Base-by-base conservation (phyloP, 495 filamentous ascomycete genomes). In the Aspergillus conjunctus region DNA sequence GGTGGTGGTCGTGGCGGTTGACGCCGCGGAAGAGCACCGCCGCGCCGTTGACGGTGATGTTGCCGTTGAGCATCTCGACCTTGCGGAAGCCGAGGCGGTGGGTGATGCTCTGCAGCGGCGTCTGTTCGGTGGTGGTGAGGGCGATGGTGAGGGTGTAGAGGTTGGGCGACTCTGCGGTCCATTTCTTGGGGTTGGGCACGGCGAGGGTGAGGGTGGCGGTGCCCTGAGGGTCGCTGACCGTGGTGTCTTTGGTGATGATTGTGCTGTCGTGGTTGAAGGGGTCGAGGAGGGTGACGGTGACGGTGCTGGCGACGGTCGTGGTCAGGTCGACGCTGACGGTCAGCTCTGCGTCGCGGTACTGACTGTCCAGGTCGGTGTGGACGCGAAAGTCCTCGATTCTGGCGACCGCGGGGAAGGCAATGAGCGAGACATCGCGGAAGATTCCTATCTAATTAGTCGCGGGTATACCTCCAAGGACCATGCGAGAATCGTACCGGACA, bases 1-100 rank as follows among this genome's bases (percentile, higher is more conserved):
- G 84, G 54, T 88, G 84, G 63, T 88, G 85, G 49, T 88, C 87
- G 57, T 87, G 87, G 11, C 84, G 74, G 66, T 88, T 88, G 20
- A 85, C 85, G 12, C 87, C 87, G 34, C 79, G 80, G 31, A 88
- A 68, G 11, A 77, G 76, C 54, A 89, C 77, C 3, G 83, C 66
- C 20, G 68, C 73, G 12, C 85, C 85, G 54, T 89, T 89, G 34
- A 88, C 84, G 43, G 74, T 77, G 41, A 88, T 73, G 46, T 83
- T 66, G 0, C 84, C 85, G 41, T 82, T 74, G 31, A 77, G 79
- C 30, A 87, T 70, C 68, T 87, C 83, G 1, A 88, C 81, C 30
- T 79, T 73, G 34, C 85, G 77, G 63, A 89, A 88, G 1, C 86
- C 86, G 20, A 87, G 68, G 2, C 76, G 75, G 59, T 89, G 85